Evolutionary conservation across 129 eudicot species (phyloP).

Genomic region (Chrysanthemum seticuspe): DNA sequence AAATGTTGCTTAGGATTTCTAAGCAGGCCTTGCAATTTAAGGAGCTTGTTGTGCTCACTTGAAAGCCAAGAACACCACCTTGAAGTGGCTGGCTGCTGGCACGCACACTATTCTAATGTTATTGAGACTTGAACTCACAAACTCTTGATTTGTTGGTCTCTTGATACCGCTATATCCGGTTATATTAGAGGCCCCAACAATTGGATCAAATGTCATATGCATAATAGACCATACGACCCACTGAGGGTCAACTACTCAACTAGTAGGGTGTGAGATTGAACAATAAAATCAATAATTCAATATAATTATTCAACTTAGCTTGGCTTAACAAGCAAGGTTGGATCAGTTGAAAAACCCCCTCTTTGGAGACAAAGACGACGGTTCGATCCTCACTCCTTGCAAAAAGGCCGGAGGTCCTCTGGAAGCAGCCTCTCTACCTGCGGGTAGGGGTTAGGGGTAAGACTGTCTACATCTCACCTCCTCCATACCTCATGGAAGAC

Average conservation of each 20-base stretch:
- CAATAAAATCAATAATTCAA: conserved; percentile 4
- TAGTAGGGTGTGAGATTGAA: not conserved
- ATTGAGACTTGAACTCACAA: no score
- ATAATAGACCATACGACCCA: not conserved
- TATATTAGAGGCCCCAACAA: not conserved
- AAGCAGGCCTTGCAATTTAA: not conserved
- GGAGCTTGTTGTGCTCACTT: not conserved
- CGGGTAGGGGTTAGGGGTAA: no score
- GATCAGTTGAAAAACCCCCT: no score
- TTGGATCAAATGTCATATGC: not conserved
- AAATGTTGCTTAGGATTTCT: not conserved
- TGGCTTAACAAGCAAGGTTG: not conserved
- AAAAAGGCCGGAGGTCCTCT: no score
- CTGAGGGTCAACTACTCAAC: not conserved
- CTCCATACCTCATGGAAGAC: no score
- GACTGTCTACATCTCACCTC: no score
- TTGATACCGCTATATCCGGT: no score
- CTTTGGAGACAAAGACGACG: no score
- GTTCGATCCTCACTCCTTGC: no score
- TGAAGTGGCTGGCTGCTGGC: not conserved
- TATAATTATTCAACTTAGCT: not conserved
- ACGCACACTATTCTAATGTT: no score
- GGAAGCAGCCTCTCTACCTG: no score
- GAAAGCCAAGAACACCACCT: not conserved
- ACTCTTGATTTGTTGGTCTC: no score